Evolutionary conservation across 768 basidiomycete genomes (phyloP), one percentile per base, ranked within the genome.

Genomic region (Candolleomyces aberdarensis): DNA sequence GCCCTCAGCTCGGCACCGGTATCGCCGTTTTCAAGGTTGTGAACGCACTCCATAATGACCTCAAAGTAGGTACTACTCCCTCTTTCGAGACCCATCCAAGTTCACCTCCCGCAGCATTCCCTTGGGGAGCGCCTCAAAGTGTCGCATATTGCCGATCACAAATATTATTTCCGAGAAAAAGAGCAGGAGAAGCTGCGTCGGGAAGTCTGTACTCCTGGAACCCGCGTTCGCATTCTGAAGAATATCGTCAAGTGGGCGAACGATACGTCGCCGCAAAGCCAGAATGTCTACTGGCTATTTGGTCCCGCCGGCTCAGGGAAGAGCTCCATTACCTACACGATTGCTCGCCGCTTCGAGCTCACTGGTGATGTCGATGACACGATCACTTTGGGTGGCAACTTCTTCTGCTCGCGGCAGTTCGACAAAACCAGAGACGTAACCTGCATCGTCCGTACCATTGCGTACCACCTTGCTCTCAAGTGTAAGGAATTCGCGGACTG

Each of bases 331-430:
- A 64, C 69, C 26, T 61, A 62, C 61, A 64, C 67, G 2, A 59
- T 65, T 9, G 59, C 62, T 19, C 17, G 49, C 17, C 5, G 39
- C 14, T 64, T 64, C 46, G 59, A 65, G 22, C 39, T 39, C 6
- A 22, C 10, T 39, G 39, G 31, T 15, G 51, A 64, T 26, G n/a
- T 46, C 22, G 32, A 41, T 14, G 15, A 50, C 6, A 17, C 58
- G 36, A 60, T 50, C 52, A 36, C 59, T 26, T 48, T 71, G 26
- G 62, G 62, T 3, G 69, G 48, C 19, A 68, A 60, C 57, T 71
- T 71, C 51, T 62, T 70, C 26, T 69, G 67, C 58, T 71, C 70
- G 13, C 68, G 65, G 17, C 67, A 63, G 54, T 67, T 66, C 47
- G 39, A 59, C 31, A 67, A 66, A 19, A 66, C 69, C 50, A 36